Evolutionary conservation across 164 flowering plant genomes (phyloP).

Genomic region (Cinnamomum micranthum): DNA sequence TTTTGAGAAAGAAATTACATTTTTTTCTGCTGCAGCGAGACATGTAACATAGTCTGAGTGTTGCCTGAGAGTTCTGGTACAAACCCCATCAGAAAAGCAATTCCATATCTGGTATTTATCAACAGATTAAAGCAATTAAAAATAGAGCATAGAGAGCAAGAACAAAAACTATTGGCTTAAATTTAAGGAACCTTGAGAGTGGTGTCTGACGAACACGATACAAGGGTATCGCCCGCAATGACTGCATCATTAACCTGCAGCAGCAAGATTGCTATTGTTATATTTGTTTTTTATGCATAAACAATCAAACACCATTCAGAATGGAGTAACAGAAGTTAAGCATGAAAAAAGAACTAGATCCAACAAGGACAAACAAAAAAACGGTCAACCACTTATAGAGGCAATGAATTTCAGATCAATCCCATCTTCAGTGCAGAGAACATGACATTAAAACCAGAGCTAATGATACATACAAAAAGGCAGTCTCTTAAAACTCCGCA

Average conservation of each 20-base stretch:
- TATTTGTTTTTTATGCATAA: neutral
- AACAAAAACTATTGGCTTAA: neutral
- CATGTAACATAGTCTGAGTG: slow-evolving; percentile 96
- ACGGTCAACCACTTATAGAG: neutral
- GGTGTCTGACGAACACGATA: slow-evolving; percentile 94
- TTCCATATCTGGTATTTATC: slow-evolving; percentile 62
- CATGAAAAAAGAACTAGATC: slow-evolving; percentile 4
- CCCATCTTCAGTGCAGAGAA: neutral
- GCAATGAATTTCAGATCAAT: neutral
- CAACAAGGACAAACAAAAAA: neutral
- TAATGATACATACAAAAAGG: too few species aligned
- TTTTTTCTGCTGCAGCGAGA: slow-evolving; percentile 74
- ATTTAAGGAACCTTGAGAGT: slow-evolving; percentile 69
- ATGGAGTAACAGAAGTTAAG: neutral
- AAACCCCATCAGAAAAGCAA: slow-evolving; percentile 68
- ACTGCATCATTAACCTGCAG: slow-evolving; percentile 93
- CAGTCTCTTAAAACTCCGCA: too few species aligned
- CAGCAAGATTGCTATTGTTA: slow-evolving; percentile 10
- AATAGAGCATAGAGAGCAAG: slow-evolving; percentile 11
- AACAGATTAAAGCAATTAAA: slow-evolving; percentile 6
- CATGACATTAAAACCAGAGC: too few species aligned
- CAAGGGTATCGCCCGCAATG: slow-evolving; percentile 73
- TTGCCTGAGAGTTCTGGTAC: slow-evolving; percentile 73
- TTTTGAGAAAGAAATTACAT: slow-evolving; percentile 55
- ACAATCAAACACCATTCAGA: neutral